Percentiles rank a stretch among this genome's conserved stretches.
Evolutionary conservation across 495 filamentous ascomycete genomes (phyloP).

Genomic region (Penicillium mononematosum): DNA sequence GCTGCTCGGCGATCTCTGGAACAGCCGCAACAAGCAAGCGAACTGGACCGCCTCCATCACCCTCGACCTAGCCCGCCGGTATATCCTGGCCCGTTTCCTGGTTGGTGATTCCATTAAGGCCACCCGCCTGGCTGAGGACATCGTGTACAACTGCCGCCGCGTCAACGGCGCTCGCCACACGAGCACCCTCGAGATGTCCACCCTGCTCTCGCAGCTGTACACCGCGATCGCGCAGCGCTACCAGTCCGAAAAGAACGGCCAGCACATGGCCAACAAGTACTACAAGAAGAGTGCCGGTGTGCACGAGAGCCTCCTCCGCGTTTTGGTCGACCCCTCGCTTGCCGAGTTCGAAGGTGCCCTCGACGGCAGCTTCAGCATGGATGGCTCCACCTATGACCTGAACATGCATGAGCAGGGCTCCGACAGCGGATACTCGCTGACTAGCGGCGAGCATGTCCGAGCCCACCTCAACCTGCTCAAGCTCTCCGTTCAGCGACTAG

Average conservation of each 20-base stretch:
- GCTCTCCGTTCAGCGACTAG: conserved; percentile 39
- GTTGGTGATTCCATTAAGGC: conserved; percentile 31
- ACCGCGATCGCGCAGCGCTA: conserved; percentile 37
- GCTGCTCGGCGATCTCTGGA: conserved; percentile 37
- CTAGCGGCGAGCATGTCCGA: conserved; percentile 35
- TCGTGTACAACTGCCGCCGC: conserved; percentile 44
- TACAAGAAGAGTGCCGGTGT: conserved; percentile 41
- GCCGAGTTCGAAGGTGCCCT: conserved; percentile 30
- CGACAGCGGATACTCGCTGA: conserved; percentile 11
- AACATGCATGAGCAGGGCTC: conserved; percentile 14
- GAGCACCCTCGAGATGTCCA: conserved; percentile 39
- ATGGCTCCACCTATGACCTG: conserved; percentile 25
- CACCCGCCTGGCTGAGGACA: conserved; percentile 41
- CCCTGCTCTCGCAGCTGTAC: conserved; percentile 41
- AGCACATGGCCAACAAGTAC: conserved; percentile 39
- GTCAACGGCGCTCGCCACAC: conserved; percentile 38
- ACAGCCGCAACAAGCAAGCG: conserved; percentile 30
- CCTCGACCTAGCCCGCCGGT: conserved; percentile 39
- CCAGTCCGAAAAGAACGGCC: conserved; percentile 32
- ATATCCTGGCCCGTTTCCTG: conserved; percentile 40
- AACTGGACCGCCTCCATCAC: conserved; percentile 26
- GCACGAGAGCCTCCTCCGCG: conserved; percentile 41
- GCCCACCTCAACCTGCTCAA: conserved; percentile 41
- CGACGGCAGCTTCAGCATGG: conserved; percentile 24
- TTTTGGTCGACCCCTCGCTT: conserved; percentile 34